phyloP scores from a whole-genome alignment of 495 filamentous ascomycete species.

The Penicillium desertorum region DNA sequence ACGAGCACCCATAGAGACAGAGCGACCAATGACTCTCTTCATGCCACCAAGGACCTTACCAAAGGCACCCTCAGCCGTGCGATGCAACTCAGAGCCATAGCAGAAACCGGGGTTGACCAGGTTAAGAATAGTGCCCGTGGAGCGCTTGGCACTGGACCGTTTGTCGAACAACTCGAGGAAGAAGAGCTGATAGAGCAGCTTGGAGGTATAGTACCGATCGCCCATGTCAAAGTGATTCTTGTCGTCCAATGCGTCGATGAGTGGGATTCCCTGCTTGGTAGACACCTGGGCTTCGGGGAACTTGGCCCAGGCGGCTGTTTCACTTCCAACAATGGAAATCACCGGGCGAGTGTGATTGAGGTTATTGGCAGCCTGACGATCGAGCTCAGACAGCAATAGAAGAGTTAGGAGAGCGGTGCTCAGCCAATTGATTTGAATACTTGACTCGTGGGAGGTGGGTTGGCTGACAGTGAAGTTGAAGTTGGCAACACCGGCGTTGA shows the following conservation, averaged over 20 bases:
- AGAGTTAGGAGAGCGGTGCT: constrained; percentile 49
- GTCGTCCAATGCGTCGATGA: constrained; percentile 48
- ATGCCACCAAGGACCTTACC: constrained; percentile 21
- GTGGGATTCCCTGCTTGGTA: constrained; percentile 28
- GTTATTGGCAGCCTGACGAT: constrained; percentile 10
- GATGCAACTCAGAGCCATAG: constrained; percentile 42
- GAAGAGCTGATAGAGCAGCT: constrained; percentile 44
- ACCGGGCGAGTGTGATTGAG: constrained; percentile 22
- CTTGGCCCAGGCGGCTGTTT: constrained; percentile 22
- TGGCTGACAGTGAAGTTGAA: constrained; percentile 28
- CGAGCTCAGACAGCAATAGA: constrained; percentile 50
- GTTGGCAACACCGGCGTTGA: constrained; percentile 52
- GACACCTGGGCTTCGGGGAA: constrained; percentile 22
- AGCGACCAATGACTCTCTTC: constrained; percentile 27
- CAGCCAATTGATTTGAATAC: constrained; percentile 38
- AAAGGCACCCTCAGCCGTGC: constrained; percentile 24
- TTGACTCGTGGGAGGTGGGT: constrained; percentile 43
- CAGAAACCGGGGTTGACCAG: constrained; percentile 46
- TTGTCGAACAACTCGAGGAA: constrained; percentile 43
- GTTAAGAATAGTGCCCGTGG: constrained; percentile 47
- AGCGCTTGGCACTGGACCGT: constrained; percentile 34
- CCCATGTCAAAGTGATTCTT: constrained; percentile 31
- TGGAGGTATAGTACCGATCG: constrained; percentile 43
- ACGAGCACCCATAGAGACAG: constrained; percentile 16
- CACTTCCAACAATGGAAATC: constrained; percentile 25